A percentile compares a stretch with the other conserved stretches of the same genome.
Conservation (phyloP, 495 filamentous ascomycete genomes). For the Rhizodiscina lignyota region DNA sequence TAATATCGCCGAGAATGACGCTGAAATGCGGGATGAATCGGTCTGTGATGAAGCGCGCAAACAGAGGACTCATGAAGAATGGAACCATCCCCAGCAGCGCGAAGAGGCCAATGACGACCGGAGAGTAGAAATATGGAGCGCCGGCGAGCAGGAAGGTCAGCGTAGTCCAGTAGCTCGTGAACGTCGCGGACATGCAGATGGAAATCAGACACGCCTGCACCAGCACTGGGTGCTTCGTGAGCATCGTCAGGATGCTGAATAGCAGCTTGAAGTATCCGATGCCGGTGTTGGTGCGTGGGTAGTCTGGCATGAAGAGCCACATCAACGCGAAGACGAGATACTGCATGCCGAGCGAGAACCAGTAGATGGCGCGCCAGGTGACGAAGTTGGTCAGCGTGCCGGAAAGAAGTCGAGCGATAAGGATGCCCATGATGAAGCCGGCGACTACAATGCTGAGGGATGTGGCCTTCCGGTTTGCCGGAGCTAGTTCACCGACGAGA, state of each 20-base stretch:
- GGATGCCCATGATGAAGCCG: constrained; percentile 59
- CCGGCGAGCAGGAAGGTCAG: constrained; percentile 61
- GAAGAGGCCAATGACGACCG: constrained; percentile 59
- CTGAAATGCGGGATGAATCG: constrained; percentile 47
- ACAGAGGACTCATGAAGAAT: constrained; percentile 22
- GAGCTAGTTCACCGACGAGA: constrained; percentile 66
- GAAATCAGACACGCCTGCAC: constrained; percentile 46
- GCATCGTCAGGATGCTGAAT: constrained; percentile 40
- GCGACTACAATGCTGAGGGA: constrained; percentile 59
- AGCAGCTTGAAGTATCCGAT: constrained; percentile 53
- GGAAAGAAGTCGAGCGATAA: constrained; percentile 60
- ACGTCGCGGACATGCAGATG: constrained; percentile 37
- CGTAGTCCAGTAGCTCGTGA: constrained; percentile 71
- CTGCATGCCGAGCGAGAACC: constrained; percentile 61
- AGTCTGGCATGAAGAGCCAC: constrained; percentile 66
- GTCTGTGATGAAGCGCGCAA: constrained; percentile 55
- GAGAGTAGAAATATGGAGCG: constrained; percentile 48
- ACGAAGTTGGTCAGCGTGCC: constrained; percentile 57
- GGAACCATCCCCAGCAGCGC: constrained; percentile 17
- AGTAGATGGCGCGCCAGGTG: constrained; percentile 64
- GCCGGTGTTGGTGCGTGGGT: constrained; percentile 51
- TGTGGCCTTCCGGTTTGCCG: constrained; percentile 46
- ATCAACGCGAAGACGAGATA: constrained; percentile 46
- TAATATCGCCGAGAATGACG: constrained; percentile 41
- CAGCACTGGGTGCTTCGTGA: constrained; percentile 47